A percentile compares a stretch with the other conserved stretches of the same genome.
These are phyloP conservation scores for Pyrenopolyporus hunteri DNA, from an alignment of 495 filamentous ascomycete genomes.

Conservation along the genomic window DNA sequence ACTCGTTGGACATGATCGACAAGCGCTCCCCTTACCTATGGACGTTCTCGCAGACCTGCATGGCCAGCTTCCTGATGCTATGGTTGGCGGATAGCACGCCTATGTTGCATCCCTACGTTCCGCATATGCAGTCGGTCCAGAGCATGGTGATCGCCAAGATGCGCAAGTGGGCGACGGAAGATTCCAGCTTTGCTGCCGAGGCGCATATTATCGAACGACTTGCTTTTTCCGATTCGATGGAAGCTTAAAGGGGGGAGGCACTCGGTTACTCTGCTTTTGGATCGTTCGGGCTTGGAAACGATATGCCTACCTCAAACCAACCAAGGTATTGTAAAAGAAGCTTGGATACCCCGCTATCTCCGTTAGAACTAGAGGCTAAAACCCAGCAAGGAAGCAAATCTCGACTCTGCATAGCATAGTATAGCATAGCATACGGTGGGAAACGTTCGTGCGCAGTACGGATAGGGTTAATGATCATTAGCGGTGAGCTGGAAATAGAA, in stretches of 20 bases:
- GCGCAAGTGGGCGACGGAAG: conserved; percentile 39
- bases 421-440: not conserved
- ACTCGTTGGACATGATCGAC: conserved; percentile 41
- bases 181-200: conserved; percentile 42
- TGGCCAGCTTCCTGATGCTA: conserved; percentile 39
- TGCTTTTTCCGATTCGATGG: conserved; percentile 34
- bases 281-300: too few species aligned
- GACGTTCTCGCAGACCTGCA: conserved; percentile 42
- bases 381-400: conserved; percentile 1
- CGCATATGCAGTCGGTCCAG: conserved; percentile 38
- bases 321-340: not conserved
- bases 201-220: conserved; percentile 40
- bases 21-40: conserved; percentile 44
- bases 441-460: conserved; percentile 1
- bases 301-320: too few species aligned
- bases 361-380: not conserved
- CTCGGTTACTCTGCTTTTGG: not conserved
- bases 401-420: not conserved
- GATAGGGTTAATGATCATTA: conserved; percentile 7
- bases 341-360: too few species aligned
- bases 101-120: conserved; percentile 35
- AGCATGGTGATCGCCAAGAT: conserved; percentile 37
- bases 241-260: conserved; percentile 11
- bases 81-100: conserved; percentile 40
- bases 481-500: conserved; percentile 12